phyloP scores from a whole-genome alignment of 805 yeast genomes.

The Vanderwaltozyma verrucispora region DNA sequence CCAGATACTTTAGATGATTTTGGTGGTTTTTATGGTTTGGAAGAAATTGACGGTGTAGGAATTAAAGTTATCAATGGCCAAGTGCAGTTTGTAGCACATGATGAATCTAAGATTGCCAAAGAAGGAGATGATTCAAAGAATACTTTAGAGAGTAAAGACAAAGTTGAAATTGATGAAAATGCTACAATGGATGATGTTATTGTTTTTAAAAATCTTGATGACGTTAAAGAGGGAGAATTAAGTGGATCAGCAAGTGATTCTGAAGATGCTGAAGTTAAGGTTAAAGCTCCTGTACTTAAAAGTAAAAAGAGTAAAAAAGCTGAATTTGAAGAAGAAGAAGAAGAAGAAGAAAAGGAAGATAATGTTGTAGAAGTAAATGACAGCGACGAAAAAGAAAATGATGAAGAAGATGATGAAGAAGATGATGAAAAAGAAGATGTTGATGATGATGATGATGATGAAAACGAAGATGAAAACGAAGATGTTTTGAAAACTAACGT shows the following conservation, averaged over 20 bases:
- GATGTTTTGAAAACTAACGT: conserved; percentile 22
- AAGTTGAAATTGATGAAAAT: conserved; percentile 10
- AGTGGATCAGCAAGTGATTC: conserved; percentile 16
- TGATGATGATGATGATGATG: conserved; percentile 8
- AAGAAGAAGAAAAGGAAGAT: conserved; percentile 13
- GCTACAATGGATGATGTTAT: conserved; percentile 12
- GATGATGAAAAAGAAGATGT: conserved; percentile 14
- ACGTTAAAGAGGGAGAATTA: conserved; percentile 23
- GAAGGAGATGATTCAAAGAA: conserved; percentile 7
- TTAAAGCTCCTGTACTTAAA: too few species aligned
- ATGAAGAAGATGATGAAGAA: conserved; percentile 16
- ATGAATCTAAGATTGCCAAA: conserved; percentile 10
- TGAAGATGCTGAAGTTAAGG: too few species aligned
- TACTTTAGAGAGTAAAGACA: conserved; percentile 4
- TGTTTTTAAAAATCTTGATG: conserved; percentile 26
- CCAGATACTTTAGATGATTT: conserved; percentile 80
- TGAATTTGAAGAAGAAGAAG: conserved; percentile 20
- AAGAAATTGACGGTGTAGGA: conserved; percentile 88
- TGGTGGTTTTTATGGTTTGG: conserved; percentile 86
- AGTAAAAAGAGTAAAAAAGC: too few species aligned
- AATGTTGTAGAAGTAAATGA: too few species aligned
- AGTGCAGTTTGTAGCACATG: conserved; percentile 36
- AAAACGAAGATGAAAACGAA: conserved; percentile 7
- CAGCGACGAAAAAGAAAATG: conserved; percentile 22
- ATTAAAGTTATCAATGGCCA: conserved; percentile 64